Base-by-base conservation (phyloP, 495 filamentous ascomycete species). In the Lentithecium fluviatile region DNA sequence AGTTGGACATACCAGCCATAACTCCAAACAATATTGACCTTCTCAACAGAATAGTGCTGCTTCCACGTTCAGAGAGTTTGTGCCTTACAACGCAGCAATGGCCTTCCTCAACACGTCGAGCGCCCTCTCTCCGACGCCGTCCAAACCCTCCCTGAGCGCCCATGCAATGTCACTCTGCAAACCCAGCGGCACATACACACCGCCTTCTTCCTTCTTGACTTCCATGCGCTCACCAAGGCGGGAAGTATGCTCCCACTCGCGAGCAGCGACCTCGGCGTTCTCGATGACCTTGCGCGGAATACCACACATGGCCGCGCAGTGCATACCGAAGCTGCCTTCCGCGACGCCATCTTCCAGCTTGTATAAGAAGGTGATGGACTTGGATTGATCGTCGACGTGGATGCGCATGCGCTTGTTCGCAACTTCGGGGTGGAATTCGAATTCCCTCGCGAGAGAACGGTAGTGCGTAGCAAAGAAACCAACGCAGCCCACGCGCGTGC, bases 391-490 rank as follows among this genome's bases (percentile, higher is more conserved):
- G 66, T 99, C 93, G 17, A 97, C 95, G 46, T 89, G 80, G 56
- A 99, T 97, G 60, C 85, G 85, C 95, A 99, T 99, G 11, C 95
- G 80, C 70, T 85, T 88, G 2, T 90, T 82, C 15, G 82, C 72
- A 45, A 99, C 87, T 72, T 97, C 92, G 0, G 95, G 91, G 70
- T 97, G 95, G 23, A 77, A 75, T 51, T 84, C 83, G 70, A 97
- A 99, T 70, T 97, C 95, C 1, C 86, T 82, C 7, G 95, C 91
- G 11, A 99, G 81, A 13, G 87, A 91, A 72, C 96, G 95, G 73
- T 99, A 99, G 70, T 99, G 94, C 0, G 95, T 99, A 5, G 94
- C 94, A 72, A 99, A 99, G 83, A 96, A 97, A 29, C 95, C 94
- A 25, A 95, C 71, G 37, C 93, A 95, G 59, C 95, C 95, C 47